Evolutionary conservation across 331 rosid species (phyloP).

Genomic region (Quercus phellos): DNA sequence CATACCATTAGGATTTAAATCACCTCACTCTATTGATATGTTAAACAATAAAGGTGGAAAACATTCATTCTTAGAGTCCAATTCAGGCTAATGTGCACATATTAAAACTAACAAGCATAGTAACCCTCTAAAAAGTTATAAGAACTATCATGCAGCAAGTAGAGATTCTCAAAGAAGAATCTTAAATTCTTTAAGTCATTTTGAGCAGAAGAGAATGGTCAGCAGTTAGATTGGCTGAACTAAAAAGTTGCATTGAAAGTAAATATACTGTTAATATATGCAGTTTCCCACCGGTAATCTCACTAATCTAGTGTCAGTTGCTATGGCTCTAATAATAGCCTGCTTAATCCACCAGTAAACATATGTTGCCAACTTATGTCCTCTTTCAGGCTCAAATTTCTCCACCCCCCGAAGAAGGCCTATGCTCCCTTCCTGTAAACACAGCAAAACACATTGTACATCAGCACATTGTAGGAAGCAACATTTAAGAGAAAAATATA

Average conservation of each 20-base stretch:
- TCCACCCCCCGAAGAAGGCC: conserved; percentile 76
- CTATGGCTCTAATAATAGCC: conserved; percentile 68
- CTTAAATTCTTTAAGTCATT: neutral
- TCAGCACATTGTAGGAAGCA: conserved; percentile 1
- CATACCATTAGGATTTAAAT: too few species aligned
- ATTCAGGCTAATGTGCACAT: too few species aligned
- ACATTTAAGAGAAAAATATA: neutral
- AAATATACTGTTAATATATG: neutral
- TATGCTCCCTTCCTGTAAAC: conserved; percentile 70
- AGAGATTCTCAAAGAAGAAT: neutral
- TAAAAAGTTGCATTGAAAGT: neutral
- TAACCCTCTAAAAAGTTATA: neutral
- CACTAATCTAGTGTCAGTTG: conserved; percentile 56
- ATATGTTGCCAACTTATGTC: conserved; percentile 67
- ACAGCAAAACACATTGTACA: neutral
- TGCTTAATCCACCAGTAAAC: conserved; percentile 88
- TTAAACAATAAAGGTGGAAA: too few species aligned
- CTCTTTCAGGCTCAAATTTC: conserved; percentile 66
- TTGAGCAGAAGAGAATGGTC: neutral
- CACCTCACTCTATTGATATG: too few species aligned
- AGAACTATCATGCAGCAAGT: neutral
- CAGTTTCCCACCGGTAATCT: conserved; percentile 72
- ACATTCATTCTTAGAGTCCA: too few species aligned
- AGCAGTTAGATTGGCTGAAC: neutral
- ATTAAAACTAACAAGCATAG: neutral